These are phyloP conservation scores for Crithidia sp. DNA, from an alignment of 208 protist species.

Conservation along the genomic window DNA sequence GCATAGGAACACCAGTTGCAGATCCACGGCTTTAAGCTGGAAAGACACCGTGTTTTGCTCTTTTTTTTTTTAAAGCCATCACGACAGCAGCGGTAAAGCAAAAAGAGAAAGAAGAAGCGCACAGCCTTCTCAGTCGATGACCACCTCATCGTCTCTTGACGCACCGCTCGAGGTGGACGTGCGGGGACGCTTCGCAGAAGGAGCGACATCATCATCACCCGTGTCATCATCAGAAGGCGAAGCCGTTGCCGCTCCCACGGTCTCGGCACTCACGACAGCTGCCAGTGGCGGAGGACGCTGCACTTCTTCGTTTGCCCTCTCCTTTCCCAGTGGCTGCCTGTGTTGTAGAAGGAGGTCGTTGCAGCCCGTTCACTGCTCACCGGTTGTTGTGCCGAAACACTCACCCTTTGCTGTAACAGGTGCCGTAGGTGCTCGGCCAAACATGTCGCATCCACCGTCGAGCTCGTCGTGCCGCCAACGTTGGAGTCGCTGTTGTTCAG, in stretches of 20 bases:
- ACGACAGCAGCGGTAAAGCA: neutral
- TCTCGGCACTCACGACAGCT: neutral
- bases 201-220: neutral
- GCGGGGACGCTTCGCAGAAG: slow-evolving; percentile 21
- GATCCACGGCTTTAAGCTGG: too few relatives aligned
- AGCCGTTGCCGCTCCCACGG: neutral
- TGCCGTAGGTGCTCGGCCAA: slow-evolving; percentile 45
- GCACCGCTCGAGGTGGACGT: slow-evolving; percentile 10
- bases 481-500: slow-evolving; percentile 87
- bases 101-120: too few relatives aligned
- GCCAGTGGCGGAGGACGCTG: too few relatives aligned
- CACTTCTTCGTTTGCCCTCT: too few relatives aligned
- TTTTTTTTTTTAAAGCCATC: neutral
- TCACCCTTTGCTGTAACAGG: slow-evolving; percentile 13
- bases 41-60: too few relatives aligned
- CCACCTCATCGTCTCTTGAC: slow-evolving; percentile 13
- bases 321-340: too few relatives aligned
- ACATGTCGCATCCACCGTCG: slow-evolving; percentile 74
- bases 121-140: slow-evolving; percentile 21
- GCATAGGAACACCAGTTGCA: too few relatives aligned
- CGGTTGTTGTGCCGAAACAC: too few relatives aligned
- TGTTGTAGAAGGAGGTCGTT: too few relatives aligned
- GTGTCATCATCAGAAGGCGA: neutral
- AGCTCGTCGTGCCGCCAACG: slow-evolving; percentile 69
- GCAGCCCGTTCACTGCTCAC: too few relatives aligned